A percentile compares a stretch with the other conserved stretches of the same genome.
Evolutionary conservation across 177 flowering plant genomes (phyloP).

Genomic region (Vitis hybrid): DNA sequence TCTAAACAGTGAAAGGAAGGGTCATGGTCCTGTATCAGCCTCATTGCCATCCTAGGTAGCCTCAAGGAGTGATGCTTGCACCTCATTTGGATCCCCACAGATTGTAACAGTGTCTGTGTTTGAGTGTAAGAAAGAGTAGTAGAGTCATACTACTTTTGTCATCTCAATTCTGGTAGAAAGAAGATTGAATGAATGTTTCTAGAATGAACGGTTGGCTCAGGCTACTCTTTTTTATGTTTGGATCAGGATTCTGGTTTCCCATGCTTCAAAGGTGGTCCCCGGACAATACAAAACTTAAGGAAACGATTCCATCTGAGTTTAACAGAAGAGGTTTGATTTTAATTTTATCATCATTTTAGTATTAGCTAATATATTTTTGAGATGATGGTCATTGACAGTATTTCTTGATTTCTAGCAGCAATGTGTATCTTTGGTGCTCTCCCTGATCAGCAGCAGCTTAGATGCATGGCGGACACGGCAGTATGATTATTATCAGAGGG

Average conservation of each 20-base stretch:
- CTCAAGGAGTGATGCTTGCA: too few relatives aligned
- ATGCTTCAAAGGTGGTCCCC: slow-evolving; percentile 97
- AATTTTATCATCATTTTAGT: neutral
- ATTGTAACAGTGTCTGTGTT: too few relatives aligned
- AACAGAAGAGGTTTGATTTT: slow-evolving; percentile 85
- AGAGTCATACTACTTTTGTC: too few relatives aligned
- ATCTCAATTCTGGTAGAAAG: too few relatives aligned
- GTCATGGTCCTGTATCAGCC: too few relatives aligned
- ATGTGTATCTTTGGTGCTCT: slow-evolving; percentile 98
- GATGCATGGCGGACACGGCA: slow-evolving; percentile 99
- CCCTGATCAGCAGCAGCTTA: slow-evolving; percentile 96
- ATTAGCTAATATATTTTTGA: neutral
- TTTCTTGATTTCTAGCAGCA: slow-evolving; percentile 61
- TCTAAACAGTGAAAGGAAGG: too few relatives aligned
- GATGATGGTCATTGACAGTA: slow-evolving; percentile 6
- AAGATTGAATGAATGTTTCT: too few relatives aligned
- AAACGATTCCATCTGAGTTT: slow-evolving; percentile 92
- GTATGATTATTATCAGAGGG: slow-evolving; percentile 97
- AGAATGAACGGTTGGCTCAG: too few relatives aligned
- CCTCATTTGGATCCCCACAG: too few relatives aligned
- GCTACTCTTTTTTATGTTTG: slow-evolving; percentile 9
- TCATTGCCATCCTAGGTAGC: too few relatives aligned
- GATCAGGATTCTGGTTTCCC: slow-evolving; percentile 97
- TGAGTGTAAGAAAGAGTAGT: too few relatives aligned
- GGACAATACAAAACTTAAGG: slow-evolving; percentile 92